Percentiles rank a stretch among this genome's conserved stretches.
Conservation (phyloP, 148 eudicot genomes). For the Beta vulgaris region DNA sequence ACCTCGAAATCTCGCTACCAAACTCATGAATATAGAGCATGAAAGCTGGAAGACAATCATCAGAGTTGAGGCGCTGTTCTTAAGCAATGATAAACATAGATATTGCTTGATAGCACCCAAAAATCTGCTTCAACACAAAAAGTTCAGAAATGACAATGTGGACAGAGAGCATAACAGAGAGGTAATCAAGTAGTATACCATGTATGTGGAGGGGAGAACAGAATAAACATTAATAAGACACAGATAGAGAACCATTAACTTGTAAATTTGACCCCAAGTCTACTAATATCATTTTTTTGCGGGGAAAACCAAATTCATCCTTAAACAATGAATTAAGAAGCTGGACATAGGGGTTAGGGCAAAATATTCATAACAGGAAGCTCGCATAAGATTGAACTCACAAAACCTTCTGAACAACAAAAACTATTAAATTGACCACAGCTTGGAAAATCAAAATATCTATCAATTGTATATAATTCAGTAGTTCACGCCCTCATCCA, state of each 20-base stretch:
- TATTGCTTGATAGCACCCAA: constrained; percentile 98
- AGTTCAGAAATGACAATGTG: not conserved
- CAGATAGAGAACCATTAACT: not conserved
- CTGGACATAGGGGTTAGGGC: not conserved
- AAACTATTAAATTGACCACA: not conserved
- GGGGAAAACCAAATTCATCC: not conserved
- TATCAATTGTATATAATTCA: not conserved
- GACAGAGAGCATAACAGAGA: not conserved
- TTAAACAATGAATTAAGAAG: not conserved
- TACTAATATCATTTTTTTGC: not conserved
- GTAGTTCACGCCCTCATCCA: not conserved
- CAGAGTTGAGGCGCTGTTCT: constrained; percentile 95
- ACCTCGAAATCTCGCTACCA: constrained; percentile 96
- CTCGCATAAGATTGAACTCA: not conserved
- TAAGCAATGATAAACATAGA: constrained; percentile 88
- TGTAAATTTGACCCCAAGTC: not conserved
- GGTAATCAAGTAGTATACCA: not conserved
- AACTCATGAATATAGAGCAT: constrained; percentile 96
- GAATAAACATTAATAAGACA: not conserved
- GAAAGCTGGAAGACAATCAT: constrained; percentile 99
- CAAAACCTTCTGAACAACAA: not conserved
- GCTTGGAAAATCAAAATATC: not conserved
- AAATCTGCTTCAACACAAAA: constrained; percentile 55
- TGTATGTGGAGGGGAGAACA: not conserved
- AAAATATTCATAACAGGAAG: not conserved